phyloP scores from a whole-genome alignment of 148 eudicot genomes.

The Agrostemma githago region DNA sequence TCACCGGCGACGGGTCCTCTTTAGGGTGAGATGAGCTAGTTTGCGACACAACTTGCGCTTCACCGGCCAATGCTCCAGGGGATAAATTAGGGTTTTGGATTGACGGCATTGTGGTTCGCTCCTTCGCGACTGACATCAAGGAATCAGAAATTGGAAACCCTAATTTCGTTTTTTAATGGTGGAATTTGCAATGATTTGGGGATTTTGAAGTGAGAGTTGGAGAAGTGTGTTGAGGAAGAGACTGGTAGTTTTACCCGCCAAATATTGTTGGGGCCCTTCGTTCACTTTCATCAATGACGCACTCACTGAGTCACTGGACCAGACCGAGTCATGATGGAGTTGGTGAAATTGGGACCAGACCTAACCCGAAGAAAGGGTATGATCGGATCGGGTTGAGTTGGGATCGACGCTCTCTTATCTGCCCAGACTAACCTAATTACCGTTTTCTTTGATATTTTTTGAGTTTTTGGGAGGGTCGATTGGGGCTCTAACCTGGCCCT shows the following conservation, averaged over 20 bases:
- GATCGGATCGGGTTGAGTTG: too few species aligned
- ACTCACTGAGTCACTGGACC: too few species aligned
- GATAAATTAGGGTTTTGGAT: constrained; percentile 25
- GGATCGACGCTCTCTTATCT: too few species aligned
- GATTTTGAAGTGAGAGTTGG: neutral
- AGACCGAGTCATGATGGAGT: too few species aligned
- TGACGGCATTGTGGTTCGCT: constrained; percentile 5
- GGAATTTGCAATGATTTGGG: neutral
- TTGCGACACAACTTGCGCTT: constrained; percentile 23
- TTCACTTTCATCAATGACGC: too few species aligned
- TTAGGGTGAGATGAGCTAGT: constrained; percentile 30
- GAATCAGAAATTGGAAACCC: constrained; percentile 8
- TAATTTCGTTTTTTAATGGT: neutral
- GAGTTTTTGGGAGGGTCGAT: too few species aligned
- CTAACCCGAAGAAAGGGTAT: too few species aligned
- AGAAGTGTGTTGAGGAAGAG: constrained; percentile 10
- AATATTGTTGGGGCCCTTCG: neutral
- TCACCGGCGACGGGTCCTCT: constrained; percentile 21
- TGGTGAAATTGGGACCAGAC: too few species aligned
- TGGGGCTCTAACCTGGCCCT: too few species aligned
- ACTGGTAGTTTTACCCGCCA: constrained; percentile 13
- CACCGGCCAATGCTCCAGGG: constrained; percentile 16
- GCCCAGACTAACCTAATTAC: too few species aligned
- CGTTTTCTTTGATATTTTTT: too few species aligned
- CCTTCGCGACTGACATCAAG: constrained; percentile 29